phyloP scores from a whole-genome alignment of 768 basidiomycete genomes.

The Suillus weaverae region DNA sequence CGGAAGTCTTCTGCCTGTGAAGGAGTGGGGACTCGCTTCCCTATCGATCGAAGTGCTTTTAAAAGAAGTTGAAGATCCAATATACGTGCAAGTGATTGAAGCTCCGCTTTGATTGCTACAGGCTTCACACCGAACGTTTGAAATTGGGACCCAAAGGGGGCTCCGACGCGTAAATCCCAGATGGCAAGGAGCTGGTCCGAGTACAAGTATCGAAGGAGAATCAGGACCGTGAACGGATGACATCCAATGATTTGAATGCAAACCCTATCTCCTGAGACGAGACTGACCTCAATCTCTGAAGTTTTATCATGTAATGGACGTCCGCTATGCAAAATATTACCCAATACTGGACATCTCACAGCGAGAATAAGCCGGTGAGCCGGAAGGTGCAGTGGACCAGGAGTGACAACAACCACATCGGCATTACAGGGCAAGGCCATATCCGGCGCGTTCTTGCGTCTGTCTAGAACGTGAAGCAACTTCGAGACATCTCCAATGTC shows the following conservation, averaged over 20 bases:
- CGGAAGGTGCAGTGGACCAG: conserved; percentile 47
- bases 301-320: conserved; percentile 26
- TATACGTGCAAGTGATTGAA: conserved; percentile 55
- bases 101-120: conserved; percentile 57
- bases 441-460: conserved; percentile 11
- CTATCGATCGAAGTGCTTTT: conserved; percentile 56
- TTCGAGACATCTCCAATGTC: conserved; percentile 36
- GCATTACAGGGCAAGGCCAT: conserved; percentile 50
- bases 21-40: conserved; percentile 52
- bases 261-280: conserved; percentile 7
- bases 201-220: conserved; percentile 86
- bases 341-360: conserved; percentile 52
- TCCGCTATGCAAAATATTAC: conserved; percentile 40
- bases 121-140: conserved; percentile 41
- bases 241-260: conserved; percentile 52
- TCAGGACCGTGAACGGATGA: conserved; percentile 65
- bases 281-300: conserved; percentile 32
- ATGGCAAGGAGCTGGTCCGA: conserved; percentile 78
- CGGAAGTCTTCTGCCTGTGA: conserved; percentile 53
- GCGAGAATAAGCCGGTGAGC: conserved; percentile 69
- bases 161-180: conserved; percentile 75
- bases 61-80: conserved; percentile 58
- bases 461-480: conserved; percentile 17
- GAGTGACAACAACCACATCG: conserved; percentile 56
- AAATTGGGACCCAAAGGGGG: conserved; percentile 43